A percentile compares a stretch with the other conserved stretches of the same genome.
phyloP scores from a whole-genome alignment of 1,284 basidiomycete genomes.

The Sporisorium graminicola region DNA sequence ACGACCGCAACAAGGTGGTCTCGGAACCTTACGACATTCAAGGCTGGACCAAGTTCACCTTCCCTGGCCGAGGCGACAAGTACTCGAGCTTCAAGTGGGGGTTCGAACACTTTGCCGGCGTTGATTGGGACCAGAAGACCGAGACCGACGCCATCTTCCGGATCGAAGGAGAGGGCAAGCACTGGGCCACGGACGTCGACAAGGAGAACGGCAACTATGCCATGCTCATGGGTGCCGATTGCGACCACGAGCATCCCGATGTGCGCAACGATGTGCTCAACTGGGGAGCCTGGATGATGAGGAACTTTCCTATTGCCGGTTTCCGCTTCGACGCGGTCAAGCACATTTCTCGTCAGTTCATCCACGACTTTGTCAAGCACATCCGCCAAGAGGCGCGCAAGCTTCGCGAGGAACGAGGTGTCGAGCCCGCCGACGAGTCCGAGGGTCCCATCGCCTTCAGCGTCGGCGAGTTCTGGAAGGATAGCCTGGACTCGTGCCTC shows the following conservation, averaged over 20 bases:
- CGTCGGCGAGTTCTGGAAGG: conserved; percentile 65
- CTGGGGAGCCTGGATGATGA: conserved; percentile 75
- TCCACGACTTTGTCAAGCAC: conserved; percentile 74
- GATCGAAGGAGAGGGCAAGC: conserved; percentile 73
- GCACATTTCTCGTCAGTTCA: conserved; percentile 70
- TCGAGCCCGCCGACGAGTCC: conserved; percentile 51
- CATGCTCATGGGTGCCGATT: conserved; percentile 72
- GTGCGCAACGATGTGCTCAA: conserved; percentile 73
- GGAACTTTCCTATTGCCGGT: conserved; percentile 59
- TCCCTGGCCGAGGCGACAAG: conserved; percentile 80
- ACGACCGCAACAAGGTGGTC: conserved; percentile 46
- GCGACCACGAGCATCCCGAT: conserved; percentile 86
- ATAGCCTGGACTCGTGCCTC: conserved; percentile 48
- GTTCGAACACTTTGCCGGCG: conserved; percentile 73
- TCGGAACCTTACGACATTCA: conserved; percentile 55
- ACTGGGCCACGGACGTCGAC: conserved; percentile 71
- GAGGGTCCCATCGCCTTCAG: conserved; percentile 54
- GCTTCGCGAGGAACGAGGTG: conserved; percentile 49
- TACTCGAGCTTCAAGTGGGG: conserved; percentile 74
- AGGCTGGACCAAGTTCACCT: conserved; percentile 77
- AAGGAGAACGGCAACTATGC: conserved; percentile 71
- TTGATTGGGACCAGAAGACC: conserved; percentile 85
- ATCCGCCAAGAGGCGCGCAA: conserved; percentile 70
- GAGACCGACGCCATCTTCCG: conserved; percentile 76
- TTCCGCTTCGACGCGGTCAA: conserved; percentile 68